Conservation (phyloP, 352 stramenopile genomes). For the Phytopythium oedochilum region DNA sequence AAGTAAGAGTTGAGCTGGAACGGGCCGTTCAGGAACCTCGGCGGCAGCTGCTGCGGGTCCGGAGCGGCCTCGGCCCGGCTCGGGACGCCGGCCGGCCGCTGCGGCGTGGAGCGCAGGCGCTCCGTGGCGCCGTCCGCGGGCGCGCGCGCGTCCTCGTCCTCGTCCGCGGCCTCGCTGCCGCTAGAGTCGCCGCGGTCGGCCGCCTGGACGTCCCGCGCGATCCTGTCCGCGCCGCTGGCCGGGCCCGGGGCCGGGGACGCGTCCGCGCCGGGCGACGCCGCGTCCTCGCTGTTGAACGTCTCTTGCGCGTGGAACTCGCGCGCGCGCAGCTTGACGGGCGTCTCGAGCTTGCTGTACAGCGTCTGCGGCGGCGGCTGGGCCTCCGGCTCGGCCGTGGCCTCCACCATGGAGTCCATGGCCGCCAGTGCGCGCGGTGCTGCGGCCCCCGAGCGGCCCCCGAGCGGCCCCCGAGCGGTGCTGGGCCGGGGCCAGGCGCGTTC, state of each 20-base stretch:
- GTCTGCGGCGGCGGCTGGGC: conserved; percentile 4
- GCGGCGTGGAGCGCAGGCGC: conserved; percentile 28
- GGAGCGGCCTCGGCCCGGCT: no score
- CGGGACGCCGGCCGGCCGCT: no score
- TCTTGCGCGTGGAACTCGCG: conserved; percentile 18
- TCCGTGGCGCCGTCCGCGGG: conserved; percentile 19
- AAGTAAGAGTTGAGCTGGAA: conserved; percentile 86
- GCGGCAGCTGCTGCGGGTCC: conserved; percentile 23
- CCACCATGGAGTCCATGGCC: no score
- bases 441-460: no score
- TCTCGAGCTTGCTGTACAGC: conserved; percentile 33
- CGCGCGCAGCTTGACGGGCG: conserved; percentile 22
- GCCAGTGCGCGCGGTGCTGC: no score
- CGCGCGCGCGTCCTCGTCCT: background rate
- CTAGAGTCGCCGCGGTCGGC: conserved; percentile 7
- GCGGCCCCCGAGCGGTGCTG: no score
- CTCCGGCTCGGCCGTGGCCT: background rate
- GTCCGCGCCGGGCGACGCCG: no score
- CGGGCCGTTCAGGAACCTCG: conserved; percentile 39
- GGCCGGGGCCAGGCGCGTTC: no score
- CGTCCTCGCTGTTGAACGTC: conserved; percentile 21
- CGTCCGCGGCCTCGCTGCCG: conserved; percentile 6
- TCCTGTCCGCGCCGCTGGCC: conserved; percentile 11
- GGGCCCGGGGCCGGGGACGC: no score
- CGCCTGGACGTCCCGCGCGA: conserved; percentile 11